Base-by-base conservation (phyloP, 371 early-diverging fungal species). In the Mortierella sp. region DNA sequence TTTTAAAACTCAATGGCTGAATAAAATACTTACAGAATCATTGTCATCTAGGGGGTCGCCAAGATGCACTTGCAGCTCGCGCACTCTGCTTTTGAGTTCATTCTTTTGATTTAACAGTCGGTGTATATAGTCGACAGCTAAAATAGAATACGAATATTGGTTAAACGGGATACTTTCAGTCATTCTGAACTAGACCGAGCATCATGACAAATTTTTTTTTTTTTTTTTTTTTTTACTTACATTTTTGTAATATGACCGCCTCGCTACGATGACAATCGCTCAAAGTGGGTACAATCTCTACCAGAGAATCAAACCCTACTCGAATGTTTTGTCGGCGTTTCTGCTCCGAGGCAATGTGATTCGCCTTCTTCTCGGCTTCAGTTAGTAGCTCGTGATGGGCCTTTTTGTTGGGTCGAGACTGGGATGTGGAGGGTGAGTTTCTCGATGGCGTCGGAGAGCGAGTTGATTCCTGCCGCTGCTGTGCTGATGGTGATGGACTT, bases 281-380 rank as follows among this genome's bases (percentile, higher is more conserved):
- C 58, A 94, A 79, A 2, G 90, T 88, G 34, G 97, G 97, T 43
- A 96, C 92, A 43, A 96, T 82, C 35, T 91, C 91, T 28, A 91
- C 92, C 51, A 96, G 87, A 66, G 92, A 91, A 67, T 93, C 93
- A 83, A 95, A 95, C 1, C 95, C 96, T 45, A 84, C 83, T n/a
- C 94, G 86, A 76, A 96, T 96, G 64, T 92, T 94, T 51, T 92
- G 92, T 37, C 97, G 89, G 54, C 97, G 91, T 72, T 95, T 93
- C 82, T 96, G 94, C 74, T 96, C 97, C 26, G 93, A 93, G 1
- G 92, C 93, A 82, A 96, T 95, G 83, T 96, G 96, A 82, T 96
- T 96, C 28, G 93, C 91, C 68, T 93, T 87, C 84, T 96, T 96
- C 64, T 96, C 95, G 22, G 93, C 89, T 49, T 94, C 95, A 0